Percentiles rank a stretch among this genome's conserved stretches.
phyloP scores from a whole-genome alignment of 2,329 filamentous ascomycete genomes.

The Colletotrichum chrysophilum region DNA sequence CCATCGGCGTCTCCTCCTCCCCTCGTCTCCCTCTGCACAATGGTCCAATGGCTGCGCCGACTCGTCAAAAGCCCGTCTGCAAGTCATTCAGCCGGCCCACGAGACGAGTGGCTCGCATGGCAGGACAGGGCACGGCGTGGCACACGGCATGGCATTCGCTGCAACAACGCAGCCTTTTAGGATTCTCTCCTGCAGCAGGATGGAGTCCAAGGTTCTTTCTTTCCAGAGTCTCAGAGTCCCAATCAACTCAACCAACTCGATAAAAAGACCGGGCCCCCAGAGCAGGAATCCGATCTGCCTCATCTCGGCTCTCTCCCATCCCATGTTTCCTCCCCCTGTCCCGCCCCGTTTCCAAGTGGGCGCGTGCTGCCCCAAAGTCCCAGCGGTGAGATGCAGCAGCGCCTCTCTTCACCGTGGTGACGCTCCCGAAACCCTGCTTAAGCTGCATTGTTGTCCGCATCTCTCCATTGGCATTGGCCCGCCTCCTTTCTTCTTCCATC shows the following conservation, averaged over 20 bases:
- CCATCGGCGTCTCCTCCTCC: background rate
- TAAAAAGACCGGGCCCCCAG: background rate
- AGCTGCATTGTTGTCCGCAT: background rate
- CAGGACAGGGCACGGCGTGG: background rate
- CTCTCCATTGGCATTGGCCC: background rate
- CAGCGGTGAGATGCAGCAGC: constrained; percentile 12
- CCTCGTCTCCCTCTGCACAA: background rate
- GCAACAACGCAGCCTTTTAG: background rate
- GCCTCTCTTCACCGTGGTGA: constrained; percentile 7
- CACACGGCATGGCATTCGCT: background rate
- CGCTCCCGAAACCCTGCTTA: constrained; percentile 4
- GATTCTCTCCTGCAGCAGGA: background rate
- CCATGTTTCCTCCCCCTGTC: background rate
- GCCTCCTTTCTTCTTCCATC: background rate
- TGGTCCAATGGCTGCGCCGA: background rate
- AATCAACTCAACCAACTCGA: background rate
- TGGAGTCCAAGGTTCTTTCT: background rate
- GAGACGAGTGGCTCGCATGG: background rate
- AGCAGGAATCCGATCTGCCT: constrained; percentile 13
- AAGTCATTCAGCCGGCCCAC: background rate
- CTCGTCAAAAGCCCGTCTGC: background rate
- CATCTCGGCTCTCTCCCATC: constrained; percentile 14
- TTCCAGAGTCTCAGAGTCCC: background rate
- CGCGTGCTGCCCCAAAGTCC: background rate
- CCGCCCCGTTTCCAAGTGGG: background rate